Base-by-base conservation (phyloP, 2,329 filamentous ascomycete genomes). In the Trichophyton verrucosum region DNA sequence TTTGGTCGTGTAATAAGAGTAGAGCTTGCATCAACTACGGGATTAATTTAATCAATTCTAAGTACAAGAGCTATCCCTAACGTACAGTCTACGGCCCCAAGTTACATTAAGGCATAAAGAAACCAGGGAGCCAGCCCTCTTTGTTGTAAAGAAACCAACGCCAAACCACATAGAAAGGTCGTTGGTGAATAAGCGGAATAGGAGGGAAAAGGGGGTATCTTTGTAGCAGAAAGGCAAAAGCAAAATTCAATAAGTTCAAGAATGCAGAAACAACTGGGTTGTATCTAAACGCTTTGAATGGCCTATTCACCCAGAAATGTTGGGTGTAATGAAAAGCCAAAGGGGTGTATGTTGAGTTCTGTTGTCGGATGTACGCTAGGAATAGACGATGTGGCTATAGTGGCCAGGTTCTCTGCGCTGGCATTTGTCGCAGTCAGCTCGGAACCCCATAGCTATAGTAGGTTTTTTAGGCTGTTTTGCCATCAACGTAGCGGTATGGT, bases 401-500 rank as follows among this genome's bases (percentile, higher is more conserved):
- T 91, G 88, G 0, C 88, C 88, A 0, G 88, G 87, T 6, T 89
- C 86, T 70, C 85, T 87, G 70, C 82, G 79, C 51, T 81, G 81
- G 73, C 88, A 91, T 73, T 90, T 90, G 63, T 90, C 87, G 70
- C 88, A 91, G 72, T 89, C 87, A 11, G 85, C 81, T 64, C 87
- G 79, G 74, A 86, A 91, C 58, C 88, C 88, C 82, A 91, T 89
- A 67, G 86, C 88, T 71, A 91, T 86, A 63, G 81, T 84, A 70
- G 82, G 83, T 74, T 57, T 57, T 33, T 42, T 86, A 87, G 55
- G 67, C 64, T 24, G 5, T 13, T 2, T 53, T 5, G 27, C 6
- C 27, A 15, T n/a, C 5, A 5, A n/a, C 3, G 22, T 22, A 11
- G 13, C 5, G 9, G 6, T 22, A 24, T 6, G 17, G 5, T 11